Evolutionary conservation across 169 alveolate species (phyloP), one percentile per base, ranked within the genome.

Genomic region (Cryptosporidium canis): DNA sequence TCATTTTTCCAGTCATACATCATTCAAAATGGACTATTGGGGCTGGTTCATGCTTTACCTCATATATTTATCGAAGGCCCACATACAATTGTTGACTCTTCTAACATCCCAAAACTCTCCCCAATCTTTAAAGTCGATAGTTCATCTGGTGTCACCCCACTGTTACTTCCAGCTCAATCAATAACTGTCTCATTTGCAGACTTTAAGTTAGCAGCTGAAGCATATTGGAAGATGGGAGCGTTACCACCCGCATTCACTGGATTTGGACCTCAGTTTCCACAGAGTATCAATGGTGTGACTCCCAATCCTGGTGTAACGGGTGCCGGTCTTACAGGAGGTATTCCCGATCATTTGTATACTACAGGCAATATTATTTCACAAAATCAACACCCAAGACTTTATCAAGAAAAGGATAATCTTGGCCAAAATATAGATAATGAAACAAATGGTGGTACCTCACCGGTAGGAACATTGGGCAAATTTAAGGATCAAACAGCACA

Each of bases 21-120:
- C 11, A 43, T 39, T 77, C 77, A 77, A 39, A 77, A 77, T 58
- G 87, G 87, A 8, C 48, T 77, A 37, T 56, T 77, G 48, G 87
- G 87, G 7, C 24, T 77, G 21, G 41, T 77, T 56, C 87, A 77
- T n/a, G 63, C 87, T n/a, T 24, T 77, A 39, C 87, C 87, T 39
- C 87, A 77, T 58, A 61, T 77, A 37, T 77, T 77, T 61, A 77
- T 77, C 3, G 87, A 77, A 61, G 87, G 87, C 21, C 87, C 87
- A 8, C 87, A 77, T 56, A 77, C 87, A 18, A 37, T 55, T 53
- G 44, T 77, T 53, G 72, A 77, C 14, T 35, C 87, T 24, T 56
- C 77, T 4, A 58, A 55, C 16, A 56, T 77, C 27, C 87, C 87
- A 77, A 55, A 77, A 24, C 21, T 77, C 48, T 39, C 71, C 3